Evolutionary conservation across 495 filamentous ascomycete species (phyloP), one percentile per base, ranked within the genome.

Genomic region (Penicillium chermesinum): DNA sequence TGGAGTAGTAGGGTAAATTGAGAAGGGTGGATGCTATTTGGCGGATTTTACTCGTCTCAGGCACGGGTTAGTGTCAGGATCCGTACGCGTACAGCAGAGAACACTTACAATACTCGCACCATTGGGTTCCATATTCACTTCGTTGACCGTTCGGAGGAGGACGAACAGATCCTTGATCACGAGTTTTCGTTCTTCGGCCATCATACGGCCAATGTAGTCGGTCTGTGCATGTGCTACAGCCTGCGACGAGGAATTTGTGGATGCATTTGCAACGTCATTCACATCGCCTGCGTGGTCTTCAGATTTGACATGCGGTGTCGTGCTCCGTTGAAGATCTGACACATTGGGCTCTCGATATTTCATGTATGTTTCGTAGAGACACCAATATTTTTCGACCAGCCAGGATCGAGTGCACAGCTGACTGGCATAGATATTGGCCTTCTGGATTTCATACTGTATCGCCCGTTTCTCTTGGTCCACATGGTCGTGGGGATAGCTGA

Each of bases 51-150:
- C 72, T 68, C 59, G 81, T 81, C 68, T 74, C 46, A 10, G 41
- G n/a, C n/a, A n/a, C 19, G 13, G n/a, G 17, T 38, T 42, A 27
- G 48, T 56, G 33, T 53, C 21, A 18, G 18, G 33, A 6, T 36
- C 7, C 10, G 4, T 10, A 30, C 4, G 10, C 25, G 25, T 10
- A 5, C 10, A 10, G 10, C 10, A 4, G 8, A 3, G 27, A 5
- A 22, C 34, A 67, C 77, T 39, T 73, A 82, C 74, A 40, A 91
- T 81, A 40, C 83, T 86, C 36, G 76, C 77, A 14, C 81, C 85
- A 57, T 89, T 91, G 1, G 89, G 85, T 62, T 93, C 88, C 74
- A 91, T 85, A 61, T 87, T 87, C 38, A 86, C 76, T 67, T 88
- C 82, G 44, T 80, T 82, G 56, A 95, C 84, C 22, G 78, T 84